A percentile compares a stretch with the other conserved stretches of the same genome.
Conservation (phyloP, 352 stramenopile genomes). For the Pythium grandisporangium region DNA sequence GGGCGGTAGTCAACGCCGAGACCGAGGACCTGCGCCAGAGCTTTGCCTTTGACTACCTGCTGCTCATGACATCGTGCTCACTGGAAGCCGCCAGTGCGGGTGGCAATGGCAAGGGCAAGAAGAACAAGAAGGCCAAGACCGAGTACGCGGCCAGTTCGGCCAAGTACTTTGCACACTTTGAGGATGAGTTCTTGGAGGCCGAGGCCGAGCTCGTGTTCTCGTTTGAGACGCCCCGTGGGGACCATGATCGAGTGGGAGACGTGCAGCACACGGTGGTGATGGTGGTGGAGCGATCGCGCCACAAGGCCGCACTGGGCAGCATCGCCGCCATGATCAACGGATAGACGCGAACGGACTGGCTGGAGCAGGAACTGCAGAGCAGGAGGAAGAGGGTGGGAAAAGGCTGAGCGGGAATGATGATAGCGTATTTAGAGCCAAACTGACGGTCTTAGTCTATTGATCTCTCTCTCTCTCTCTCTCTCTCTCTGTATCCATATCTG, state of each 20-base stretch:
- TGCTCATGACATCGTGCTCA: constrained; percentile 60
- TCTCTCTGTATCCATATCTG: too few relatives aligned
- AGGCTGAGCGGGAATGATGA: neutral
- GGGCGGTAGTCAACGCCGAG: constrained; percentile 68
- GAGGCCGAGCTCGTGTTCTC: constrained; percentile 58
- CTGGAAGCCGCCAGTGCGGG: constrained; percentile 26
- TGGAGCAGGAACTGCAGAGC: constrained; percentile 8
- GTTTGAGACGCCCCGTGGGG: constrained; percentile 60
- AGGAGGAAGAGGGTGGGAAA: neutral
- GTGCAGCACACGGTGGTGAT: constrained; percentile 70
- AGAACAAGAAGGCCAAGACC: constrained; percentile 75
- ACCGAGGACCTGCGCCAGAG: constrained; percentile 46
- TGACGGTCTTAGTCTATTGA: too few relatives aligned
- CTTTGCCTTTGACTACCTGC: constrained; percentile 80
- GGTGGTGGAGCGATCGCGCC: constrained; percentile 64
- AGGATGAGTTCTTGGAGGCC: constrained; percentile 80
- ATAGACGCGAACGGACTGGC: constrained; percentile 23
- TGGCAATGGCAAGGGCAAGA: constrained; percentile 48
- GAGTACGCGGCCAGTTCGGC: constrained; percentile 48
- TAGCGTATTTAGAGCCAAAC: constrained; percentile 7
- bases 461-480: too few relatives aligned
- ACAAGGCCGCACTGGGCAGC: constrained; percentile 69
- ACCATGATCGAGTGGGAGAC: constrained; percentile 39
- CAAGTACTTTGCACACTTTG: constrained; percentile 83
- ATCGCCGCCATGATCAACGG: constrained; percentile 80